Percentiles rank a stretch among this genome's conserved stretches.
These are phyloP conservation scores for Macrolepiota albuminosa DNA, from an alignment of 768 basidiomycete species.

Conservation along the genomic window DNA sequence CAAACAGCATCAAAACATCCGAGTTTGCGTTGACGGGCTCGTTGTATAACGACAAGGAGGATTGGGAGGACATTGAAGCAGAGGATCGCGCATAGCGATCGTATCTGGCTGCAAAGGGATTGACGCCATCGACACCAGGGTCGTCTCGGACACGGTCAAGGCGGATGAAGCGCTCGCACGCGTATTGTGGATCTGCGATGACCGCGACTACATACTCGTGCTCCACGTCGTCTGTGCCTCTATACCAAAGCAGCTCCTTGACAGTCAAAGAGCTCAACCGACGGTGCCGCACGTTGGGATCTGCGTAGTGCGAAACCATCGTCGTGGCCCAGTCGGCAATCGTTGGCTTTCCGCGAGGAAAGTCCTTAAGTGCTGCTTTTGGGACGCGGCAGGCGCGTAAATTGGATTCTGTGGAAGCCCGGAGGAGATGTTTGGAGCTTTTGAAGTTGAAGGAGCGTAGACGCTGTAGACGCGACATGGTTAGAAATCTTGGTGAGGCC, in stretches of 20 bases:
- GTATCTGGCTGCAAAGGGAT: neutral
- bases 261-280: constrained; percentile 9
- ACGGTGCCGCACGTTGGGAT: constrained; percentile 6
- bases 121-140: neutral
- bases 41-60: constrained; percentile 8
- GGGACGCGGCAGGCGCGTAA: constrained; percentile 5
- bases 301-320: constrained; percentile 10
- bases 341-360: constrained; percentile 10
- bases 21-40: neutral
- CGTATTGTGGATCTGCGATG: constrained; percentile 11
- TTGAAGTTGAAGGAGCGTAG: constrained; percentile 11
- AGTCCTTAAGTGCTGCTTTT: constrained; percentile 5
- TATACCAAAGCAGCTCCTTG: constrained; percentile 13
- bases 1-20: constrained; percentile 7
- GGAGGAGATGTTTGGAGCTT: constrained; percentile 9
- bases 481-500: neutral
- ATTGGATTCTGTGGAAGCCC: neutral
- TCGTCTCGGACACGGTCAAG: constrained; percentile 11
- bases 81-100: constrained; percentile 1
- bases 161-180: constrained; percentile 8
- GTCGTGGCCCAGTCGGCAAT: constrained; percentile 8
- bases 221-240: constrained; percentile 2
- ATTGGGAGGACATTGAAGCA: constrained; percentile 5
- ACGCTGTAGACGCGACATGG: constrained; percentile 10
- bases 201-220: constrained; percentile 14